Percentiles rank a stretch among this genome's conserved stretches.
phyloP scores from a whole-genome alignment of 371 early-diverging fungal genomes.

The Thermomucor indicae-seudaticae region DNA sequence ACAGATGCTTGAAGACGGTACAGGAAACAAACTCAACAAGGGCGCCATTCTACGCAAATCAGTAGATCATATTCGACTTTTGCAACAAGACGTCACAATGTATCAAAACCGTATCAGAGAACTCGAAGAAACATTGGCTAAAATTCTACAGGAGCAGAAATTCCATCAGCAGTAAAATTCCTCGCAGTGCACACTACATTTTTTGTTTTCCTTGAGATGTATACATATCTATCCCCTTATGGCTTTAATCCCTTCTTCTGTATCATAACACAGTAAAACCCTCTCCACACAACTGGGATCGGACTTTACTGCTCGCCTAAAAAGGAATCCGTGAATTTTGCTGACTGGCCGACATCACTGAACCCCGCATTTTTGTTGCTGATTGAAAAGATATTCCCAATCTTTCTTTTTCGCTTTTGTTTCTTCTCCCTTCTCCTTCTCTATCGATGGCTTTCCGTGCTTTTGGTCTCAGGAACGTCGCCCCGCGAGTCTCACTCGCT shows the following conservation, averaged over 20 bases:
- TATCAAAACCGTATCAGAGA: conserved; percentile 67
- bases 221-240: no score
- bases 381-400: no score
- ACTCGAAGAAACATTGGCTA: conserved; percentile 48
- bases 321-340: no score
- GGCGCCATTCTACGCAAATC: conserved; percentile 84
- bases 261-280: no score
- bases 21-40: conserved; percentile 70
- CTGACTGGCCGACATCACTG: no score
- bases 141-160: neutral
- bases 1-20: conserved; percentile 48
- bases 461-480: conserved; percentile 8
- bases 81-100: conserved; percentile 56
- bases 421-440: neutral
- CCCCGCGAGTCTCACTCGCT: neutral
- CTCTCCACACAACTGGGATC: no score
- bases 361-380: no score
- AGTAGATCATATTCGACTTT: conserved; percentile 83
- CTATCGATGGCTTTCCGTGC: conserved; percentile 6
- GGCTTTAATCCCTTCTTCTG: no score
- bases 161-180: no score
- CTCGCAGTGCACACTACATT: neutral
- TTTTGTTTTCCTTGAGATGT: neutral
- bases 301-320: no score
- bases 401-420: neutral